A percentile compares a stretch with the other conserved stretches of the same genome.
Conservation (phyloP, 345 rosid genomes). For the Lenwebbia sp. region DNA sequence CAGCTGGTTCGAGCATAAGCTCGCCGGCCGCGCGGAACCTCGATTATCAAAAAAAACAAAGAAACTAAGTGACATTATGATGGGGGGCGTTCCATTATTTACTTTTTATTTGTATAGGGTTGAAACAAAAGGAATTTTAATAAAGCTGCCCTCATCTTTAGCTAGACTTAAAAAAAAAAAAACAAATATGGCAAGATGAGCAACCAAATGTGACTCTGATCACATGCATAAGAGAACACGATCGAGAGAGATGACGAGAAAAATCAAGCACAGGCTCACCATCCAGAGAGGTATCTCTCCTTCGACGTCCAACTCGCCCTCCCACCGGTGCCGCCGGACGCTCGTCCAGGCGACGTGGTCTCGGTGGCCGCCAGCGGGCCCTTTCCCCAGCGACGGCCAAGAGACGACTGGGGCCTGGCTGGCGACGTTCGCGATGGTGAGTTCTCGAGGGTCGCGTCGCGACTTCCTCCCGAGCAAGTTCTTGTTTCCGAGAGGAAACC, state of each 20-base stretch:
- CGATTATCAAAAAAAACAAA: too few species aligned
- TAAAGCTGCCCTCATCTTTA: not conserved
- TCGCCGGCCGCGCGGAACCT: too few species aligned
- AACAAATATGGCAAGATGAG: not conserved
- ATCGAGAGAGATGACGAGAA: not conserved
- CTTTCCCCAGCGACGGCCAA: constrained; percentile 21
- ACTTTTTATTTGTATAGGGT: not conserved
- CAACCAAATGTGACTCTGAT: not conserved
- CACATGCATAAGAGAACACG: not conserved
- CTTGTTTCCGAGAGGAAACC: not conserved
- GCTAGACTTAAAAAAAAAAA: not conserved
- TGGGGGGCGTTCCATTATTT: not conserved
- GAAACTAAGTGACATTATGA: not conserved
- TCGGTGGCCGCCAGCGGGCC: not conserved
- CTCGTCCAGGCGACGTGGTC: constrained; percentile 84
- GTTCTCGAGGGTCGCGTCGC: constrained; percentile 7
- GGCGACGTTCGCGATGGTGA: constrained; percentile 16
- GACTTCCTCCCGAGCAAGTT: constrained; percentile 3
- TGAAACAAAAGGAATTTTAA: not conserved
- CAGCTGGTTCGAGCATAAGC: too few species aligned
- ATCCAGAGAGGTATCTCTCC: constrained; percentile 89
- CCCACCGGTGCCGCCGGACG: constrained; percentile 67
- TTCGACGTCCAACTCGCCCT: constrained; percentile 67
- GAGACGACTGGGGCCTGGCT: constrained; percentile 7
- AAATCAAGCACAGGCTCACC: constrained; percentile 24